These are phyloP conservation scores for Mrakia frigida DNA, from an alignment of 768 basidiomycete species.

Conservation along the genomic window DNA sequence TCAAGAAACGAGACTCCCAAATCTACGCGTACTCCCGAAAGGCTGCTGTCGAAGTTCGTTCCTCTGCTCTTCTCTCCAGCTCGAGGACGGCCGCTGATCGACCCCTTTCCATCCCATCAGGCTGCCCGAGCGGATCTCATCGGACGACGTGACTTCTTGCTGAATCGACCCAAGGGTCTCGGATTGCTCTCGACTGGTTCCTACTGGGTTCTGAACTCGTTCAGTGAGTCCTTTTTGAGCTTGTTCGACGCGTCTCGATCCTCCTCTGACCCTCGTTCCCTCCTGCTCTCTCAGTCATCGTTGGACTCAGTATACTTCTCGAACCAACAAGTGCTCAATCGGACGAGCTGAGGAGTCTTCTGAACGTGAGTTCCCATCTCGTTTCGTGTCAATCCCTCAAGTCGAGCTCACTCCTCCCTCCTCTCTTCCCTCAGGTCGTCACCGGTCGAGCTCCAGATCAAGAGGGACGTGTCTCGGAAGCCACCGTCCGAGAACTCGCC, in stretches of 20 bases:
- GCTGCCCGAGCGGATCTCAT: conserved; percentile 46
- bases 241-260: background rate
- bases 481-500: conserved; percentile 46
- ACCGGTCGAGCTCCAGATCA: conserved; percentile 43
- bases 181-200: conserved; percentile 21
- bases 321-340: conserved; percentile 23
- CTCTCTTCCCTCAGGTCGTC: conserved; percentile 42
- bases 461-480: conserved; percentile 42
- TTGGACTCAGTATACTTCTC: conserved; percentile 27
- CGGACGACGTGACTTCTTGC: conserved; percentile 43
- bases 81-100: background rate
- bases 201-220: conserved; percentile 32
- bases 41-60: conserved; percentile 43
- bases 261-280: background rate
- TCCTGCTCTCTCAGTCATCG: conserved; percentile 13
- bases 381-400: too few relatives aligned
- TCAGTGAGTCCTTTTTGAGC: conserved; percentile 9
- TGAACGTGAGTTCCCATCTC: conserved; percentile 6
- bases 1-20: conserved; percentile 41
- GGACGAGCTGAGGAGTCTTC: conserved; percentile 25
- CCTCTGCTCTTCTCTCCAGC: too few relatives aligned
- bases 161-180: conserved; percentile 40
- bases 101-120: background rate
- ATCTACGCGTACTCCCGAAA: conserved; percentile 44
- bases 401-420: background rate